phyloP scores from a whole-genome alignment of 2,329 filamentous ascomycete genomes.

The Coleophoma crateriformis region DNA sequence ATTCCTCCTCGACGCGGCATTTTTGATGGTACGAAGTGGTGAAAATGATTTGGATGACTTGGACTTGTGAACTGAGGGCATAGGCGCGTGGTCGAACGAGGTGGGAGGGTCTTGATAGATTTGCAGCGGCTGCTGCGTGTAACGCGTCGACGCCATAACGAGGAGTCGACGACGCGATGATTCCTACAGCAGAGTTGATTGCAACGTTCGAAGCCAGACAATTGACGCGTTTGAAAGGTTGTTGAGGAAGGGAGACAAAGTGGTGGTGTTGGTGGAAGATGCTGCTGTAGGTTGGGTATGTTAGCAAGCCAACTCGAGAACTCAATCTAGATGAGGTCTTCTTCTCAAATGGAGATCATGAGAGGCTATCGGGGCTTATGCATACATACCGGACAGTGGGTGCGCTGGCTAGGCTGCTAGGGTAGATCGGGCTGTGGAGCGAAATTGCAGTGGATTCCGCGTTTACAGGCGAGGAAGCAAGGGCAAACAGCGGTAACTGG shows the following conservation, averaged over 20 bases:
- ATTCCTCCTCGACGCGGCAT: conserved; percentile 45
- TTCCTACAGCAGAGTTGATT: background rate
- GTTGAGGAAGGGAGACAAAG: conserved; percentile 55
- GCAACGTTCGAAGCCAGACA: background rate
- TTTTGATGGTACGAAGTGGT: conserved; percentile 35
- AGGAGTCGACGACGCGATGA: conserved; percentile 17
- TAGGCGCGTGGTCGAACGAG: conserved; percentile 30
- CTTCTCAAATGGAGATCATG: conserved; percentile 11
- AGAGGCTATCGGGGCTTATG: conserved; percentile 14
- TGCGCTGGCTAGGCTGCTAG: conserved; percentile 21
- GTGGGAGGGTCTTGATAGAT: conserved; percentile 51
- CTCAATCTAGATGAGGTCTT: conserved; percentile 8
- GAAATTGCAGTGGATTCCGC: conserved; percentile 25
- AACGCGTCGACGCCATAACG: conserved; percentile 48
- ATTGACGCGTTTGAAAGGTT: conserved; percentile 46
- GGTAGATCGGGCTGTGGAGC: conserved; percentile 25
- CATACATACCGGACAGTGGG: conserved; percentile 14
- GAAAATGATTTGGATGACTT: conserved; percentile 18
- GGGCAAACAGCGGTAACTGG: conserved; percentile 12
- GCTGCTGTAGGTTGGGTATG: conserved; percentile 8
- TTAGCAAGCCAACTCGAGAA: background rate
- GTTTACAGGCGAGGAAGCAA: conserved; percentile 17
- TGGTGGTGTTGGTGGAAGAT: conserved; percentile 11
- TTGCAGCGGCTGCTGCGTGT: conserved; percentile 43
- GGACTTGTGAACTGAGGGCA: conserved; percentile 20